Evolutionary conservation across 331 rosid species (phyloP).

Genomic region (Phaseolus coccineus): DNA sequence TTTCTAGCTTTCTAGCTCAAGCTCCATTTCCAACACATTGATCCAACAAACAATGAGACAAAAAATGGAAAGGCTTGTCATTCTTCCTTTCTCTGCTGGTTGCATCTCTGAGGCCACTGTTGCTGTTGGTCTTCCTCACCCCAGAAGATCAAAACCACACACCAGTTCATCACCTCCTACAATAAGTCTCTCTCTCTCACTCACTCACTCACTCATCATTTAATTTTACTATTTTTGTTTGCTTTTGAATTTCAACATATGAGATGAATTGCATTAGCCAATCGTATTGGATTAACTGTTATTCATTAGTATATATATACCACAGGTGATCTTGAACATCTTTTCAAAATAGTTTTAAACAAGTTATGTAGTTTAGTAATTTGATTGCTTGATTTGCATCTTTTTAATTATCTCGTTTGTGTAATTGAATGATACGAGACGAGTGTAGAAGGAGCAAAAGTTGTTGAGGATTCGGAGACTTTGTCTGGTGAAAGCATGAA

Average conservation of each 20-base stretch:
- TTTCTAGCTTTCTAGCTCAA: neutral
- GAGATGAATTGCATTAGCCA: too few species aligned
- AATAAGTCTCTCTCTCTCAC: slow-evolving; percentile 61
- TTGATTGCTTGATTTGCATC: neutral
- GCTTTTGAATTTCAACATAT: too few species aligned
- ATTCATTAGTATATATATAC: too few species aligned
- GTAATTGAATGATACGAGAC: slow-evolving; percentile 1
- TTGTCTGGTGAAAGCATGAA: slow-evolving; percentile 62
- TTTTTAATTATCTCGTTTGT: neutral
- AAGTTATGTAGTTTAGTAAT: too few species aligned
- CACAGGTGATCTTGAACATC: too few species aligned
- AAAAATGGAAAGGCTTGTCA: slow-evolving; percentile 80
- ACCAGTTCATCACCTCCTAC: slow-evolving; percentile 52
- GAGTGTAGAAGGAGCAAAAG: slow-evolving; percentile 46
- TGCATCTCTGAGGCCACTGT: slow-evolving; percentile 88
- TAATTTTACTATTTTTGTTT: neutral
- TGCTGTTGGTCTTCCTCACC: slow-evolving; percentile 73
- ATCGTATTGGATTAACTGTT: too few species aligned
- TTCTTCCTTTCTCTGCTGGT: slow-evolving; percentile 92
- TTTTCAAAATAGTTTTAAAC: too few species aligned
- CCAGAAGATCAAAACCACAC: slow-evolving; percentile 66
- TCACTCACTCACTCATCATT: neutral
- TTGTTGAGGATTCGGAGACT: slow-evolving; percentile 55
- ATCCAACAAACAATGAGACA: slow-evolving; percentile 64
- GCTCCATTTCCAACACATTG: neutral